Percentiles rank a stretch among this genome's conserved stretches.
These are phyloP conservation scores for Argentina anserina DNA, from an alignment of 306 rosid genomes.

Conservation along the genomic window DNA sequence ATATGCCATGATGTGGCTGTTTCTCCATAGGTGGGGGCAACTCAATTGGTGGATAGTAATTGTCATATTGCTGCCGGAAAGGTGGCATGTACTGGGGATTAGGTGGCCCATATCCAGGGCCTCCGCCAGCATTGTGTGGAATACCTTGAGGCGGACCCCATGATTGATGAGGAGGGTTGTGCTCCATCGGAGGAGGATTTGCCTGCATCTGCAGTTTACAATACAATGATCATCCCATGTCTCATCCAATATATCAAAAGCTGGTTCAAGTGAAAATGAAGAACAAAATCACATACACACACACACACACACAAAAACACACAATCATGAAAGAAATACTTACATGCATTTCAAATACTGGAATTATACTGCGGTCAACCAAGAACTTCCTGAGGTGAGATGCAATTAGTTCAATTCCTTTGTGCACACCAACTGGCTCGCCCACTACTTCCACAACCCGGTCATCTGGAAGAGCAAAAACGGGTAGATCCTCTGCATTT, in stretches of 20 bases:
- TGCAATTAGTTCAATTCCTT: constrained; percentile 85
- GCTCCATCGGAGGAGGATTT: constrained; percentile 61
- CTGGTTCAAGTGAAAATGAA: background rate
- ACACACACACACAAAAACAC: too few relatives aligned
- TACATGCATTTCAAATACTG: constrained; percentile 82
- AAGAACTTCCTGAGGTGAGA: constrained; percentile 90
- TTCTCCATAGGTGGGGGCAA: constrained; percentile 74
- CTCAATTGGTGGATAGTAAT: constrained; percentile 71
- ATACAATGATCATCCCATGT: background rate
- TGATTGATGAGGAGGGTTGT: constrained; percentile 72
- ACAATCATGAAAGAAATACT: constrained; percentile 19
- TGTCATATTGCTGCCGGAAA: constrained; percentile 74
- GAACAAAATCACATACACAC: too few relatives aligned
- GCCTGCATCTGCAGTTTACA: constrained; percentile 82
- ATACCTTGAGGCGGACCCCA: constrained; percentile 92
- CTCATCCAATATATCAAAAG: constrained; percentile 20
- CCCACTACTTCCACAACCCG: constrained; percentile 93
- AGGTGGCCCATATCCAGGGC: constrained; percentile 80
- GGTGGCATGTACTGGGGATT: constrained; percentile 84
- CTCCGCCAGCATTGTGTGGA: constrained; percentile 76
- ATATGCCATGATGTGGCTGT: constrained; percentile 95
- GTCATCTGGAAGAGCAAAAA: constrained; percentile 93
- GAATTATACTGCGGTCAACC: constrained; percentile 85
- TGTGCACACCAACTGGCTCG: constrained; percentile 77
- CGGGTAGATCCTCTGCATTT: constrained; percentile 82